Base-by-base conservation (phyloP, 129 eudicot genomes). In the Artemisia argyi region DNA sequence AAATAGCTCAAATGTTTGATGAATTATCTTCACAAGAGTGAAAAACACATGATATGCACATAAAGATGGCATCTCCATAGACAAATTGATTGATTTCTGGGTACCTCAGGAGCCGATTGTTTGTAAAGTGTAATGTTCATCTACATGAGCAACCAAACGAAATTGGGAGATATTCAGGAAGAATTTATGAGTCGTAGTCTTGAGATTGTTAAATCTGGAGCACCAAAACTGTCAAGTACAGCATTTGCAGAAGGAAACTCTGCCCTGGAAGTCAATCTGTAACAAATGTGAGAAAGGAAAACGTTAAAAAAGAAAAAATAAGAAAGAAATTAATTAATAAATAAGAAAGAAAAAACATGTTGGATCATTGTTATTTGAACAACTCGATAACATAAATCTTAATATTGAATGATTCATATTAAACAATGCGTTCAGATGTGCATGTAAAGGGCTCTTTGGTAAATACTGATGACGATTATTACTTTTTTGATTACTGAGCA, bases 231-330 rank as follows among this genome's bases (percentile, higher is more conserved):
- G 57, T 93, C 96, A 78, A 93, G 42, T 52, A 81, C 72, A 22
- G 95, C 88, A 53, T 79, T 79, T 9, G 95, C 96, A 63, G 92
- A 83, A 55, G 87, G 90, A 79, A 89, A 93, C 78, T 84, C 95
- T 0, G 98, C 96, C 76, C 96, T 87, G 8, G 88, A 72, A 49
- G 98, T 93, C 70, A 80, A 69, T 39, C 98, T 93, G 73, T 71
- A 22, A 69, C 65, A 48, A 46, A 57, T 59, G 20, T 13, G 4
- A 61, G 5, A 12, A 39, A 60, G 69, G 58, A 26, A 61, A 61
- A 11, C n/a, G n/a, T 0, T 22, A 22, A 22, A 22, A 24, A 24
- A 24, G 2, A 24, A 24, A 24, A 1, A 24, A 1, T 24, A 24
- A 24, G 0, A 24, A 24, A 24, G 2, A 24, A 24, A 24, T 24